These are phyloP conservation scores for Blumeria graminis DNA, from an alignment of 2,329 filamentous ascomycete genomes.

Conservation along the genomic window DNA sequence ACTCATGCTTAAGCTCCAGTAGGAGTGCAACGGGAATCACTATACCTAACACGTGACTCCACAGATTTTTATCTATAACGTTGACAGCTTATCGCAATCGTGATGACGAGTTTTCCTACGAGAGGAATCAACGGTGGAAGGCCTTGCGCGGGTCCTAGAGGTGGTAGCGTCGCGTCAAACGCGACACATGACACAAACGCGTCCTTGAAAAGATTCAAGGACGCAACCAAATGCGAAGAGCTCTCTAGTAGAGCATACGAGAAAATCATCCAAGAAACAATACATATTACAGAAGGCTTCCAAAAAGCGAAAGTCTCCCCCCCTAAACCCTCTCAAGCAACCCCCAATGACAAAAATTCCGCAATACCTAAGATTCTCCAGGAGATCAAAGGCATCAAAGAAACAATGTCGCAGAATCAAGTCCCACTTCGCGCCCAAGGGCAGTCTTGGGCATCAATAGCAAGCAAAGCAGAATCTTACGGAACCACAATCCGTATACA, in stretches of 20 bases:
- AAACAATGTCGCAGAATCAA: not conserved
- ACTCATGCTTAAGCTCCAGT: no score
- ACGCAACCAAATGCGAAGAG: not conserved
- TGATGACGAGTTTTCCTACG: no score
- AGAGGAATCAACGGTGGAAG: no score
- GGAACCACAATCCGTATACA: no score
- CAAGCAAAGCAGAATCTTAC: not conserved
- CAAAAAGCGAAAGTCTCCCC: not conserved
- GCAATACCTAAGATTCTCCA: not conserved
- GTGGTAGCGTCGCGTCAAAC: no score
- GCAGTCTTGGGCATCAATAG: not conserved
- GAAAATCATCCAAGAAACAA: not conserved
- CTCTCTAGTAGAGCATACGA: not conserved
- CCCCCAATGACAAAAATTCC: not conserved
- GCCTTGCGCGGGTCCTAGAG: no score
- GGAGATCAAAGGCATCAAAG: not conserved
- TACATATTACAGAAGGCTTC: not conserved
- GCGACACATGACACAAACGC: not conserved
- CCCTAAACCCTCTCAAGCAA: no score
- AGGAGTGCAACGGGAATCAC: no score
- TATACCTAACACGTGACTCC: no score
- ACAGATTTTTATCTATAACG: no score
- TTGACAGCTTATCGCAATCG: no score
- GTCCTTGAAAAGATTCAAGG: not conserved
- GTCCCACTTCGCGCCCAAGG: not conserved